Base-by-base conservation (phyloP, 2,329 filamentous ascomycete genomes). In the Seiridium unicorne region DNA sequence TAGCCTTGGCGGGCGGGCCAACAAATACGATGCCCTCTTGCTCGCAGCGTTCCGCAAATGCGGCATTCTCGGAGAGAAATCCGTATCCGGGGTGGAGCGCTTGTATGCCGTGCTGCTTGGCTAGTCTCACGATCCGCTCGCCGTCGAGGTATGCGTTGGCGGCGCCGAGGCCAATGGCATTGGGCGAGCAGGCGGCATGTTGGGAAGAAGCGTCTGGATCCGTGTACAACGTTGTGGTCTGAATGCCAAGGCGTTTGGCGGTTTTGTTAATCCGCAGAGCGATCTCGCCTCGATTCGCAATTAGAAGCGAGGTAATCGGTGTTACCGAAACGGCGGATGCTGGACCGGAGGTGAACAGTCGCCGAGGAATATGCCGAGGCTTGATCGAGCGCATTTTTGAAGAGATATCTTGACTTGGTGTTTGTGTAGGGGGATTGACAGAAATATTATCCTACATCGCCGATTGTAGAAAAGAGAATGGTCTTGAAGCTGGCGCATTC, bases 281-380 rank as follows among this genome's bases (percentile, higher is more conserved):
- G 68, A 99, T 99, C 77, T 99, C 95, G 68, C 95, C 95, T 68
- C 95, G 89, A 74, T 99, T 99, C 58, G 95, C 95, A 72, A 99
- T 98, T 32, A 99, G 84, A 47, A 98, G 90, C 7, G 93, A 96
- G 59, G 87, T 88, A 66, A 89, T 85, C 36, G 85, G 82, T 11
- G 79, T 81, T 51, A 77, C 68, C 48, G 72, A 69, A 40, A 67
- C 49, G 55, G 76, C 70, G 36, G 68, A 61, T n/a, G 72, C 58
- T 9, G 71, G 65, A 56, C 69, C 68, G 58, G 70, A 62, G 40
- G 71, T 70, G 59, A 77, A 72, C 51, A 75, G 67, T 38, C 67
- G 71, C 61, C 73, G 79, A 73, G 75, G 74, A 64, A 81, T 75
- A 65, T 81, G 78, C 62, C 77, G 79, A 56, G 80, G 76, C 66